Base-by-base conservation (phyloP, 768 basidiomycete species). In the Suillus weaverae region DNA sequence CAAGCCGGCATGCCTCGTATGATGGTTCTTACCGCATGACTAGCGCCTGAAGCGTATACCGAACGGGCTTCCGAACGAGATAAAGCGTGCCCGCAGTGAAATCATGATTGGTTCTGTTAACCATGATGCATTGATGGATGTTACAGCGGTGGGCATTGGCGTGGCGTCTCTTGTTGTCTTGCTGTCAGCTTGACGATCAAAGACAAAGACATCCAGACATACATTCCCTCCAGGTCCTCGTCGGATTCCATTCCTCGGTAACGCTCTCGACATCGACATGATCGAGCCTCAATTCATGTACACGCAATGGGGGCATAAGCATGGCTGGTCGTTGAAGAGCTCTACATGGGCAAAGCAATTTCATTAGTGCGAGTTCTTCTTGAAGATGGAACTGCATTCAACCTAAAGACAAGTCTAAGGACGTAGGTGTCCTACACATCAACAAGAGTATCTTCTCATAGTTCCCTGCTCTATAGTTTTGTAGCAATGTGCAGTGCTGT, bases 231-330 rank as follows among this genome's bases (percentile, higher is more conserved):
- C 80, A 10, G 79, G 80, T 33, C 79, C 79, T 16, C 73, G 65
- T 48, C 69, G 69, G 43, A 64, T 75, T 30, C 79, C 81, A 20
- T 36, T 82, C 16, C 67, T 80, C 14, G 79, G 76, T 46, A 81
- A 82, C 60, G 68, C 81, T 4, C 68, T 80, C 14, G 78, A 80
- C 64, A 78, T 81, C 73, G 80, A 80, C n/a, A n/a, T n/a, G n/a
- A n/a, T n/a, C n/a, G n/a, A n/a, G n/a, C n/a, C n/a, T n/a, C n/a
- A n/a, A n/a, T n/a, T n/a, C n/a, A n/a, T n/a, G n/a, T n/a, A n/a
- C n/a, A n/a, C n/a, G n/a, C n/a, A n/a, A n/a, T n/a, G n/a, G n/a
- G n/a, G n/a, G n/a, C n/a, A n/a, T n/a, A n/a, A n/a, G n/a, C n/a
- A n/a, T n/a, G n/a, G n/a, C n/a, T n/a, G n/a, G n/a, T n/a, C n/a